phyloP scores from a whole-genome alignment of 176 grass and related monocot species.

The Hsuehochloa calcarea region DNA sequence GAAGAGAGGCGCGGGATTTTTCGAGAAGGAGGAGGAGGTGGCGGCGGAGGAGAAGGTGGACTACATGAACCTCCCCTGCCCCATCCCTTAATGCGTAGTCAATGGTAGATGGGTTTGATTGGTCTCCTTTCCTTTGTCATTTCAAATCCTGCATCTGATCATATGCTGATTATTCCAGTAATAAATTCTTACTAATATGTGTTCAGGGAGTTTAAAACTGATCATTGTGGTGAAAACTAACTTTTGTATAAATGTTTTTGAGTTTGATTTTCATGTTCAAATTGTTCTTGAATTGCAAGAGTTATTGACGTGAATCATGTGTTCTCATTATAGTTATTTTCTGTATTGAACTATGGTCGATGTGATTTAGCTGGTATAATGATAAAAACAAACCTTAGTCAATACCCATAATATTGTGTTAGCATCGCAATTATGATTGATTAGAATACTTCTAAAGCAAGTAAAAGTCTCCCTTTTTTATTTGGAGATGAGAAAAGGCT shows the following conservation, averaged over 20 bases:
- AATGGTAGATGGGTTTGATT: not conserved
- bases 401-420: not conserved
- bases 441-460: not conserved
- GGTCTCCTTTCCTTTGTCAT: not conserved
- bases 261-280: not conserved
- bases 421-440: not conserved
- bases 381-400: not conserved
- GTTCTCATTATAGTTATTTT: constrained; percentile 2
- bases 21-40: no score
- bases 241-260: not conserved
- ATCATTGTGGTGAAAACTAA: not conserved
- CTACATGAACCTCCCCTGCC: constrained; percentile 71
- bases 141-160: not conserved
- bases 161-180: not conserved
- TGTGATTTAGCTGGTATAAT: not conserved
- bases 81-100: constrained; percentile 20
- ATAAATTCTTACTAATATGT: no score
- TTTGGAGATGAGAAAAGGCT: not conserved
- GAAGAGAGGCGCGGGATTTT: no score
- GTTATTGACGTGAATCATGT: not conserved
- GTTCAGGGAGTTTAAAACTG: no score
- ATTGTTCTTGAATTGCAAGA: not conserved
- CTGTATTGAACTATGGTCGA: not conserved
- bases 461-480: not conserved
- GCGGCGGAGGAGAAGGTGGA: constrained; percentile 59